Conservation (phyloP, 345 rosid genomes). For the Heritiera fomes region DNA sequence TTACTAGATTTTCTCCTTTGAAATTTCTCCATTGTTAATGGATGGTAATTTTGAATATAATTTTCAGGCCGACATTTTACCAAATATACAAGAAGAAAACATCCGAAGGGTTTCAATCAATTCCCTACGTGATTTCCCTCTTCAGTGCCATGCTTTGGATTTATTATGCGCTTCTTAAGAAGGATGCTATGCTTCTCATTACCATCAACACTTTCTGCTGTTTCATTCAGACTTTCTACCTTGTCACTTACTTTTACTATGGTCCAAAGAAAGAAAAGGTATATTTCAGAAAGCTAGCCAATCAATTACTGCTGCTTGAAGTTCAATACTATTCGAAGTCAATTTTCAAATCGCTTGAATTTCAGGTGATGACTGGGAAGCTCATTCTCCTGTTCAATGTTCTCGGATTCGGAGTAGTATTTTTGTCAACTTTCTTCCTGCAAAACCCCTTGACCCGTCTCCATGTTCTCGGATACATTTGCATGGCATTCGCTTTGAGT, state of each 20-base stretch:
- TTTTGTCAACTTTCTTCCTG: constrained; percentile 45
- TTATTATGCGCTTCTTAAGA: constrained; percentile 62
- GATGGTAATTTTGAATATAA: neutral
- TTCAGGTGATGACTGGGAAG: constrained; percentile 57
- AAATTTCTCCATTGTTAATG: neutral
- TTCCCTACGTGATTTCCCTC: constrained; percentile 66
- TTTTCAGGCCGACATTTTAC: constrained; percentile 23
- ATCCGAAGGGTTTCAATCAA: constrained; percentile 67
- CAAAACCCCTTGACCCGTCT: constrained; percentile 39
- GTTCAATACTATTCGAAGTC: neutral
- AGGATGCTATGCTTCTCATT: constrained; percentile 48
- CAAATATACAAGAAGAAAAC: constrained; percentile 66
- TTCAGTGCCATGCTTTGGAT: constrained; percentile 82
- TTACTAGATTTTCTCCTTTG: neutral
- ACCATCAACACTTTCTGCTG: constrained; percentile 57
- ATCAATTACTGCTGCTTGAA: neutral
- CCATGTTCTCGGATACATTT: constrained; percentile 66
- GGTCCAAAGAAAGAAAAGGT: constrained; percentile 69
- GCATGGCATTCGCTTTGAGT: constrained; percentile 64
- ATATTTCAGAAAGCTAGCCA: neutral
- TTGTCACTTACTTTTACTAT: constrained; percentile 50
- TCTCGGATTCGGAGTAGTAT: constrained; percentile 59
- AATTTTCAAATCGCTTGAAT: neutral
- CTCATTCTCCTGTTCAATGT: constrained; percentile 49
- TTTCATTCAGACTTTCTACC: constrained; percentile 50